Evolutionary conservation across 306 rosid species (phyloP), one percentile per base, ranked within the genome.

Genomic region (Rosa chinensis): DNA sequence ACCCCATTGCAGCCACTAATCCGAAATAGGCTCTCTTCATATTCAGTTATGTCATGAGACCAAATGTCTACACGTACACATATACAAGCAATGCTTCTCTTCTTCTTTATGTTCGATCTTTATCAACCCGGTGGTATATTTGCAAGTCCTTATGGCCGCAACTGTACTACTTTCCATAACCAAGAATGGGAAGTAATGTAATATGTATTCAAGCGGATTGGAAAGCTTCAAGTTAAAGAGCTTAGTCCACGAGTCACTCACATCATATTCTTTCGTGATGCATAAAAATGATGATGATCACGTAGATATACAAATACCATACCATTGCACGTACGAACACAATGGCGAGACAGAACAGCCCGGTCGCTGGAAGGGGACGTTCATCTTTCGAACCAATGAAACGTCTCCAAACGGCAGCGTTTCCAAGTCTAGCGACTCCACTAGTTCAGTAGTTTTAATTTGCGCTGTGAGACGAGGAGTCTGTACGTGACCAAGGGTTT

Each of bases 251-350:
- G 21, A 64, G 44, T 64, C 70, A 14, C 8, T 20, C 21, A 35
- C 70, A 16, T 1, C 70, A 35, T 64, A 35, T 16, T 64, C 70
- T 35, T 40, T 64, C 69, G 6, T 64, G n/a, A 64, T 0, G 45
- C 28, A 53, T 53, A 53, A 21, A n/a, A 56, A n/a, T 20, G 5
- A 47, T 12, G 47, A 44, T 10, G 48, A 14, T 52, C 6, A n/a
- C 8, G 3, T 17, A n/a, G 3, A 20, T 6, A 5, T 1, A 32
- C 42, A 13, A 11, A 12, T 63, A 63, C 69, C 42, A 63, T 20
- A 62, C 42, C 68, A 62, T 62, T 62, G 68, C 68, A 62, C n/a
- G n/a, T n/a, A n/a, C 3, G 69, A 63, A 6, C 69, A 43, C 43
- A 63, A 12, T 1, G 28, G 42, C 20, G 3, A 8, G 37, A 16